These are phyloP conservation scores for Drechslerella dactyloides DNA, from an alignment of 2,329 filamentous ascomycete species.

Conservation along the genomic window DNA sequence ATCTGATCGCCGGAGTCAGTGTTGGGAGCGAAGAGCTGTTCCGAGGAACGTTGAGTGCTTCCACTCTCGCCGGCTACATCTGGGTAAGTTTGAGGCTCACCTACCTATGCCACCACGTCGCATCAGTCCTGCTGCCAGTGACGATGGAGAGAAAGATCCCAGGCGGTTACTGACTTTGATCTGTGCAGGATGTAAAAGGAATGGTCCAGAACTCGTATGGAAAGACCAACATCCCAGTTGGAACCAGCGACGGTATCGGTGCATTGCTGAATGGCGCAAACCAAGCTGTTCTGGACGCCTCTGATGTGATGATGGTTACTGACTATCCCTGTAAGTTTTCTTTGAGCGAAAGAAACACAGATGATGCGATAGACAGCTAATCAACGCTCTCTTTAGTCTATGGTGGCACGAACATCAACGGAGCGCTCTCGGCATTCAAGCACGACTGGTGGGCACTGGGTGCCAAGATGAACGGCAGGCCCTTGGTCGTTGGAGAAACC, in stretches of 20 bases:
- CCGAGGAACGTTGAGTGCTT: slow-evolving; percentile 18
- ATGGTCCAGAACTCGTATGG: slow-evolving; percentile 62
- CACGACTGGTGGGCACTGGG: slow-evolving; percentile 38
- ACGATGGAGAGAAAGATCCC: slow-evolving; percentile 55
- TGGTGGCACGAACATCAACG: slow-evolving; percentile 45
- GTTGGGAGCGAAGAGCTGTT: slow-evolving; percentile 55
- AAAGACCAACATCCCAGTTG: slow-evolving; percentile 63
- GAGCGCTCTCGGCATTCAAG: slow-evolving; percentile 38
- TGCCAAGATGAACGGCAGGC: slow-evolving; percentile 58
- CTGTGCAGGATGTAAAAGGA: slow-evolving; percentile 60
- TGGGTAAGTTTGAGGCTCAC: slow-evolving; percentile 21
- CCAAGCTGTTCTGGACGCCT: slow-evolving; percentile 66
- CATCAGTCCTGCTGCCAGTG: slow-evolving; percentile 55
- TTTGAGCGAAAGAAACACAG: not conserved
- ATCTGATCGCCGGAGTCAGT: slow-evolving; percentile 51
- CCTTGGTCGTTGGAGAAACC: slow-evolving; percentile 70
- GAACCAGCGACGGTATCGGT: slow-evolving; percentile 74
- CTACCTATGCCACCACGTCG: slow-evolving; percentile 33
- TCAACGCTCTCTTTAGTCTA: slow-evolving; percentile 40
- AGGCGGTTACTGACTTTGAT: not conserved
- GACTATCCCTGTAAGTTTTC: slow-evolving; percentile 47
- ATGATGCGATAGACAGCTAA: not conserved
- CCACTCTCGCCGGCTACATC: slow-evolving; percentile 33
- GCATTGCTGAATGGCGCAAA: slow-evolving; percentile 68
- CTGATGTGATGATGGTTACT: slow-evolving; percentile 60